Evolutionary conservation across 345 rosid species (phyloP).

Genomic region (Aquilaria malaccensis): DNA sequence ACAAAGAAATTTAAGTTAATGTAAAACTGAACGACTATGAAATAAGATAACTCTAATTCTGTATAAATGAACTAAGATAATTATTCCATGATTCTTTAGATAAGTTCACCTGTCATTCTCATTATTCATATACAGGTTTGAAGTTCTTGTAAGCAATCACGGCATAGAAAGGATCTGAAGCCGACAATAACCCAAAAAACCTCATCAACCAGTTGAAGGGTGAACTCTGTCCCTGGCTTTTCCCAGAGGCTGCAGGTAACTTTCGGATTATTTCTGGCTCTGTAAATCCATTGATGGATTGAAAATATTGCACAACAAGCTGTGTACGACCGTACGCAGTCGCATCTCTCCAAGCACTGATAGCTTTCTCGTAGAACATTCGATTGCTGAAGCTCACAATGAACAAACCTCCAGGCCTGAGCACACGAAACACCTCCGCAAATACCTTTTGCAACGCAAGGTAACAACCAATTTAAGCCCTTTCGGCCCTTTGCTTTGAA

Average conservation of each 20-base stretch:
- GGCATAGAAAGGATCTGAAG: conserved; percentile 81
- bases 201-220: conserved; percentile 39
- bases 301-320: conserved; percentile 73
- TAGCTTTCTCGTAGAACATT: conserved; percentile 86
- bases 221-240: conserved; percentile 26
- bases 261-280: conserved; percentile 57
- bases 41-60: too few species aligned
- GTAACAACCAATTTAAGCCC: background rate
- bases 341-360: conserved; percentile 80
- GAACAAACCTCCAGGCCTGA: conserved; percentile 74
- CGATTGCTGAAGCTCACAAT: conserved; percentile 89
- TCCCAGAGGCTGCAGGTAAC: conserved; percentile 18
- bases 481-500: background rate
- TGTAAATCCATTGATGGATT: conserved; percentile 64
- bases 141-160: conserved; percentile 81
- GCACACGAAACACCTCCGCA: conserved; percentile 60
- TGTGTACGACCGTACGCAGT: conserved; percentile 58
- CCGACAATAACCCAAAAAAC: conserved; percentile 40
- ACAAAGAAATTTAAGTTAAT: too few species aligned
- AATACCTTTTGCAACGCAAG: conserved; percentile 36
- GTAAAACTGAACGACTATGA: too few species aligned
- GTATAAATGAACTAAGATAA: too few species aligned
- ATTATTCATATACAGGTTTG: conserved; percentile 52
- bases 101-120: background rate
- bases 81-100: too few species aligned